Percentiles rank a stretch among this genome's conserved stretches.
Conservation (phyloP, 2,329 filamentous ascomycete genomes). For the Furcasterigmium furcatum region DNA sequence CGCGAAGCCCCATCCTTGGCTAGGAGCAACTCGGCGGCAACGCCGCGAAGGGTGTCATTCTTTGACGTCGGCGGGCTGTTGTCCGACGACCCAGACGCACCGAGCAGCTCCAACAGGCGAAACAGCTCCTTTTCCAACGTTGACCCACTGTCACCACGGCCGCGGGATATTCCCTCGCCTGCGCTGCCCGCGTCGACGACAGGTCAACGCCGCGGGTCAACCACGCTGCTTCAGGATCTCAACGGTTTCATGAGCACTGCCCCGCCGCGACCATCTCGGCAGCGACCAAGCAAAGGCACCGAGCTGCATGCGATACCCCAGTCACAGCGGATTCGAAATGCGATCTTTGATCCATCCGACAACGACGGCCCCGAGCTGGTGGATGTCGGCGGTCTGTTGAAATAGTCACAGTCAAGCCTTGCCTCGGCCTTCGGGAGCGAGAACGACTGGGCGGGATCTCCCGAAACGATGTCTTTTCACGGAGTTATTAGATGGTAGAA, state of each 20-base stretch:
- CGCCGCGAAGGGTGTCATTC: conserved; percentile 67
- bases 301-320: conserved; percentile 45
- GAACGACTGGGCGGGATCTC: too few relatives aligned
- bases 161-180: conserved; percentile 30
- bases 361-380: conserved; percentile 28
- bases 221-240: conserved; percentile 56
- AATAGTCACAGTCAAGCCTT: not conserved
- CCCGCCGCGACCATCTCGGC: conserved; percentile 24
- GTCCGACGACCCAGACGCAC: conserved; percentile 40
- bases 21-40: conserved; percentile 35
- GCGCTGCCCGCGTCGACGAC: conserved; percentile 39
- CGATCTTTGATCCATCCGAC: conserved; percentile 21
- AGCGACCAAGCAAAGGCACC: conserved; percentile 29
- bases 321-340: conserved; percentile 26
- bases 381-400: conserved; percentile 37
- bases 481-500: too few relatives aligned
- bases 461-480: too few relatives aligned
- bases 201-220: conserved; percentile 51
- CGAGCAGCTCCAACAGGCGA: conserved; percentile 27
- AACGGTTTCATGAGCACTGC: conserved; percentile 48
- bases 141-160: conserved; percentile 31
- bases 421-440: not conserved
- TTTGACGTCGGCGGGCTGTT: conserved; percentile 82
- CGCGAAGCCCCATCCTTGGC: conserved; percentile 30
- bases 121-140: conserved; percentile 39